A percentile compares a stretch with the other conserved stretches of the same genome.
Conservation (phyloP, 257 asterid genomes). For the Linaria vulgaris region DNA sequence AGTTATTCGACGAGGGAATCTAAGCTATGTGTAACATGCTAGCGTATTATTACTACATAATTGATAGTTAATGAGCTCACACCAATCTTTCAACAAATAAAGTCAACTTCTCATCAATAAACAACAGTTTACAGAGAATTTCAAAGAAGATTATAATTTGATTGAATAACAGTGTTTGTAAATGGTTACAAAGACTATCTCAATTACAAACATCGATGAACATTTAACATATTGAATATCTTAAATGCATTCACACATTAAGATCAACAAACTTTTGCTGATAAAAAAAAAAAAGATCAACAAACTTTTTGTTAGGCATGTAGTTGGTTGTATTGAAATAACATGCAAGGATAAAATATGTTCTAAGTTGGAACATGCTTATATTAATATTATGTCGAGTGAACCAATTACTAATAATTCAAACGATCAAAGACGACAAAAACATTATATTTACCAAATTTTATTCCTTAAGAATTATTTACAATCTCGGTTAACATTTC, state of each 20-base stretch:
- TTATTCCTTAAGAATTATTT: not conserved
- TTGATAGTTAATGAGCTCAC: not conserved
- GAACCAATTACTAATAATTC: no score
- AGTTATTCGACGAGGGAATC: constrained; percentile 17
- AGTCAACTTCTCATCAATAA: constrained; percentile 26
- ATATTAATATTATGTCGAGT: no score
- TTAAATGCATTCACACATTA: no score
- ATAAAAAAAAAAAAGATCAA: no score
- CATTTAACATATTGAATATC: no score
- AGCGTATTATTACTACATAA: constrained; percentile 9
- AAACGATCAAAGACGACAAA: no score
- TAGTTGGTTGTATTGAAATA: no score
- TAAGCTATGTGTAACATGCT: constrained; percentile 32
- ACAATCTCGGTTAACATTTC: not conserved
- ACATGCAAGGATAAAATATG: no score
- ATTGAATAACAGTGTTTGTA: not conserved
- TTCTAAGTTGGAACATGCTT: no score
- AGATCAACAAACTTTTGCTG: no score
- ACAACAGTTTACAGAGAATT: constrained; percentile 3
- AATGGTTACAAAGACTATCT: not conserved
- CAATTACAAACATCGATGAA: not conserved
- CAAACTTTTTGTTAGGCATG: no score
- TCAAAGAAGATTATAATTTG: not conserved
- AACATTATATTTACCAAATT: not conserved
- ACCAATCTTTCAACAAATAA: not conserved